Evolutionary conservation across 208 protist species (phyloP).

Genomic region (Naegleria lovaniensis): DNA sequence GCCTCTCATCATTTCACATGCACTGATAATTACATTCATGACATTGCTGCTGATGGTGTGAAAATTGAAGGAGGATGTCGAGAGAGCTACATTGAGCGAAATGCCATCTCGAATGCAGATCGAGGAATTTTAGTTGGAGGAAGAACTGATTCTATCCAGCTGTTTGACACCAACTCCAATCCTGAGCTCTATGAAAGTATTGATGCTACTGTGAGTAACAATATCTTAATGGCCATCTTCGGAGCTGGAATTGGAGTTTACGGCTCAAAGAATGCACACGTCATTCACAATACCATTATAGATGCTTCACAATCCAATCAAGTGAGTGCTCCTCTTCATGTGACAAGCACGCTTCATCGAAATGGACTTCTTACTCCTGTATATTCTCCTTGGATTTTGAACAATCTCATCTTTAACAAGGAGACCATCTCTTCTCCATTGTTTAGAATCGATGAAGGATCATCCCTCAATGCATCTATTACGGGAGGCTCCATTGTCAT

Average conservation of each 20-base stretch:
- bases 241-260: background rate
- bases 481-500: background rate
- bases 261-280: background rate
- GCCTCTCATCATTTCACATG: background rate
- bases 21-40: background rate
- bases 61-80: background rate
- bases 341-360: background rate
- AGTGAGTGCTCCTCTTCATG: background rate
- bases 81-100: background rate
- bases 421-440: background rate
- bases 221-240: background rate
- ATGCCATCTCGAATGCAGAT: background rate
- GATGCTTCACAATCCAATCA: background rate
- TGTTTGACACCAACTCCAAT: background rate
- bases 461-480: background rate
- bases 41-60: background rate
- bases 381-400: background rate
- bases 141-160: background rate
- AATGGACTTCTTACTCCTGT: background rate
- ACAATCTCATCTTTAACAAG: background rate
- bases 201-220: background rate
- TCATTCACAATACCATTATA: background rate
- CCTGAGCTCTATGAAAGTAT: background rate
- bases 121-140: background rate
- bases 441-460: background rate